Evolutionary conservation across 495 filamentous ascomycete genomes (phyloP).

Genomic region (Hypoxylon lienhwacheense): DNA sequence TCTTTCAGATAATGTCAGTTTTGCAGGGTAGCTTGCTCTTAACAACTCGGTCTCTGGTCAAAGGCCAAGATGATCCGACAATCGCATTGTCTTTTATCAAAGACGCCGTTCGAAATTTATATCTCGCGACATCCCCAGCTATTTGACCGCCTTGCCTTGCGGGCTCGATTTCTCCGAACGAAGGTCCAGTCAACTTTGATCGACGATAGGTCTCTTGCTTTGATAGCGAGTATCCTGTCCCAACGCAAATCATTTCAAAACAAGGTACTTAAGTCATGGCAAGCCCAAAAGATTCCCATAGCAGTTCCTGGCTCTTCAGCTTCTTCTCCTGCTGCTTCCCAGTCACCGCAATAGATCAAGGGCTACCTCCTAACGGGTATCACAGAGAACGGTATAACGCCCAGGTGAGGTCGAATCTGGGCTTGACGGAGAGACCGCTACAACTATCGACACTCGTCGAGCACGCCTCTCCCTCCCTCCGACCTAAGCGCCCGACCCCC

Average conservation of each 20-base stretch:
- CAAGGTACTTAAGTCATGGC: neutral
- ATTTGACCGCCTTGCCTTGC: too few relatives aligned
- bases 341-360: too few relatives aligned
- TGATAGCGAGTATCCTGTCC: conserved; percentile 1
- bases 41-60: neutral
- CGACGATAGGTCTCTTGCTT: conserved; percentile 1
- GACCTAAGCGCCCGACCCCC: neutral
- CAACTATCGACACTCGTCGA: neutral
- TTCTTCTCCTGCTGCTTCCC: too few relatives aligned
- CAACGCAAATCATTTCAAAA: neutral
- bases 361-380: neutral
- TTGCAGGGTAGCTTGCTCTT: too few relatives aligned
- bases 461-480: neutral
- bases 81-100: conserved; percentile 7
- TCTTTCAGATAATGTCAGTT: too few relatives aligned
- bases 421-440: neutral
- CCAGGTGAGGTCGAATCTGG: conserved; percentile 8
- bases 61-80: neutral
- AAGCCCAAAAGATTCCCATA: neutral
- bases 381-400: conserved; percentile 2
- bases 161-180: too few relatives aligned
- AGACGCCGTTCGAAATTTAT: neutral
- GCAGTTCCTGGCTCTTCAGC: conserved; percentile 3
- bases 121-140: too few relatives aligned
- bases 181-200: too few relatives aligned